Evolutionary conservation across 495 filamentous ascomycete genomes (phyloP).

Genomic region (Elaphomyces granulatus): DNA sequence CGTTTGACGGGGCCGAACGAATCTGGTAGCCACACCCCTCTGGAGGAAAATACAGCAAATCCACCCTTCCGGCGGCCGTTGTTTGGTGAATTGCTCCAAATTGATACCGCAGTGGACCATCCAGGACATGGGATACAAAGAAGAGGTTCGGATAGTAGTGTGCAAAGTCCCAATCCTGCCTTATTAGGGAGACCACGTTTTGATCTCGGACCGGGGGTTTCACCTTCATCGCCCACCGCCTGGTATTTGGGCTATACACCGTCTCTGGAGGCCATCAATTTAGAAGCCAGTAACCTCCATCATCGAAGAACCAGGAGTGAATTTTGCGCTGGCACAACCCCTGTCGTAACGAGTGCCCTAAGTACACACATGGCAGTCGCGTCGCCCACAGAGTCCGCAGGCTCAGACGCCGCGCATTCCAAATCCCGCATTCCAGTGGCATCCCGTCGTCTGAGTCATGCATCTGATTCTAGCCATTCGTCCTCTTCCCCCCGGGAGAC

Average conservation of each 20-base stretch:
- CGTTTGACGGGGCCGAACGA: no score
- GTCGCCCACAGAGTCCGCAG: constrained; percentile 21
- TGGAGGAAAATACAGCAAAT: constrained; percentile 9
- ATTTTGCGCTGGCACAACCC: constrained; percentile 12
- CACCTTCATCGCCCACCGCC: constrained; percentile 40
- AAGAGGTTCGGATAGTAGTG: constrained; percentile 40
- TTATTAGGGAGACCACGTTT: constrained; percentile 26
- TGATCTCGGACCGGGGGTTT: constrained; percentile 17
- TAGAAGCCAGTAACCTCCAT: constrained; percentile 12
- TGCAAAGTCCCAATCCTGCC: constrained; percentile 37
- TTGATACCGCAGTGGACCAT: constrained; percentile 23
- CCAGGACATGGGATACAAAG: constrained; percentile 32
- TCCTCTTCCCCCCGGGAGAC: constrained; percentile 29
- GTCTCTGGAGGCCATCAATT: constrained; percentile 34
- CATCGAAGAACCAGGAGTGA: constrained; percentile 40
- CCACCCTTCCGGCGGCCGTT: constrained; percentile 21
- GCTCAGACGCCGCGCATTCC: constrained; percentile 30
- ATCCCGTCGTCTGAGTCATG: constrained; percentile 31
- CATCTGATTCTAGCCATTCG: constrained; percentile 32
- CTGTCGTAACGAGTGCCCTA: constrained; percentile 18
- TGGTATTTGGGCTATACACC: constrained; percentile 39
- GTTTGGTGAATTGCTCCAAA: constrained; percentile 37
- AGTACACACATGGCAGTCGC: constrained; percentile 27
- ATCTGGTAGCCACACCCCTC: no score
- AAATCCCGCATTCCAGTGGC: constrained; percentile 45